phyloP scores from a whole-genome alignment of 164 flowering plant species.

The Vitis vinifera region ASM3070453v1 NC_081817.1:6724501-6725000 shows the following conservation, averaged over 20 bases:
- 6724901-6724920: background rate
- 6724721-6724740: background rate
- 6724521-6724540: background rate
- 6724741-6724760: background rate
- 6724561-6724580: slow-evolving; percentile 31
- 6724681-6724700: background rate
- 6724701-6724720: background rate
- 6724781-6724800: background rate
- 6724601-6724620: slow-evolving; percentile 45
- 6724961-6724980: slow-evolving; percentile 81
- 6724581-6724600: slow-evolving; percentile 36
- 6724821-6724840: slow-evolving; percentile 38
- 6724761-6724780: slow-evolving; percentile 3
- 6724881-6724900: slow-evolving; percentile 43
- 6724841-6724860: slow-evolving; percentile 58
- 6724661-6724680: slow-evolving; percentile 5
- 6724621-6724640: slow-evolving; percentile 30
- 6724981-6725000: slow-evolving; percentile 91
- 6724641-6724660: slow-evolving; percentile 25
- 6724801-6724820: background rate
- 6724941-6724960: slow-evolving; percentile 9
- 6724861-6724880: slow-evolving; percentile 80
- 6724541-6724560: background rate
- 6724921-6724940: slow-evolving; percentile 1
- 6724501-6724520: too few relatives aligned